Percentiles rank a stretch among this genome's conserved stretches.
phyloP scores from a whole-genome alignment of 768 basidiomycete genomes.

The Pleurotus djamor region DNA sequence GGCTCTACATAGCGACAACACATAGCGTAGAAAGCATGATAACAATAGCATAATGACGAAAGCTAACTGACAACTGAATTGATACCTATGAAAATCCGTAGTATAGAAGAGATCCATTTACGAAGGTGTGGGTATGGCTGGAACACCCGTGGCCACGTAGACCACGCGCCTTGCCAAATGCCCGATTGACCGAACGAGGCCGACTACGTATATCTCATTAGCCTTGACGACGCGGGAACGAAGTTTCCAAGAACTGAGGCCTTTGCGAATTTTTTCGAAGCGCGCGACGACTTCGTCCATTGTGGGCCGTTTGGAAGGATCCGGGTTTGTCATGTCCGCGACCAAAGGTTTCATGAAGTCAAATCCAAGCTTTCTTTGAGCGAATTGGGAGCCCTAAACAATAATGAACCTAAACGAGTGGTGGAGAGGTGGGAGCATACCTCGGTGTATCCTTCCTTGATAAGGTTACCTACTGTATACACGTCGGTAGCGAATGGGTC shows the following conservation, averaged over 20 bases:
- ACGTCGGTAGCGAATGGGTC: conserved; percentile 31
- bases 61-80: neutral
- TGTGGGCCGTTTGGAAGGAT: conserved; percentile 29
- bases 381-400: too few species aligned
- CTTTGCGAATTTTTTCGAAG: conserved; percentile 22
- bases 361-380: conserved; percentile 19
- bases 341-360: conserved; percentile 26
- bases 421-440: conserved; percentile 7
- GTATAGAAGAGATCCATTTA: neutral
- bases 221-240: conserved; percentile 18
- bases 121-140: neutral
- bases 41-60: too few species aligned
- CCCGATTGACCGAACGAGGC: neutral
- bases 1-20: too few species aligned
- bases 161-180: conserved; percentile 5
- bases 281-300: conserved; percentile 32
- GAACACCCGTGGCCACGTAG: conserved; percentile 1
- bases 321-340: conserved; percentile 29
- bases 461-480: conserved; percentile 28
- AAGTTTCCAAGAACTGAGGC: conserved; percentile 25
- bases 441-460: conserved; percentile 10
- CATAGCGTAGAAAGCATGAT: too few species aligned
- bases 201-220: neutral
- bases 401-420: too few species aligned
- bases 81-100: neutral